Evolutionary conservation across 371 early-diverging fungal genomes (phyloP).

Genomic region (Apophysomyces variabilis): DNA sequence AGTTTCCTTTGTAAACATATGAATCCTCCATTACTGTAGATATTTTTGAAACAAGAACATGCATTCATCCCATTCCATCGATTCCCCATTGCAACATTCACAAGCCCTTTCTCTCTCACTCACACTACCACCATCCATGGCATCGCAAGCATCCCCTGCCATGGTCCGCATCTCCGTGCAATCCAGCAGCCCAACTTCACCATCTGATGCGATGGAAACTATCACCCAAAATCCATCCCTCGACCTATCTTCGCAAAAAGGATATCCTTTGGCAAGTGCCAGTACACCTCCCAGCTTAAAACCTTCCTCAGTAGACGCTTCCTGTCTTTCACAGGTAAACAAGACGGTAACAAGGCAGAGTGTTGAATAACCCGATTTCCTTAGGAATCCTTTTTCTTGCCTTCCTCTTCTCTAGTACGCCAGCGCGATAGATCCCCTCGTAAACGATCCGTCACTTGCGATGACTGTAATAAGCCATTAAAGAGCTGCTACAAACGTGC

Average conservation of each 20-base stretch:
- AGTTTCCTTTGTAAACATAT: background rate
- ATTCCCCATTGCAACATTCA: slow-evolving; percentile 1
- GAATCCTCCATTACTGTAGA: slow-evolving; percentile 2
- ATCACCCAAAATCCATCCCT: background rate
- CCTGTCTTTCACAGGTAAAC: background rate
- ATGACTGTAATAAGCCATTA: slow-evolving; percentile 3
- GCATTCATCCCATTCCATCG: slow-evolving; percentile 6
- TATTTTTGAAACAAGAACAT: slow-evolving; percentile 4
- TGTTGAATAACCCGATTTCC: background rate
- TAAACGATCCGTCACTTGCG: slow-evolving; percentile 13
- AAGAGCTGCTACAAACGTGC: slow-evolving; percentile 15
- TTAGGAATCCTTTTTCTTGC: slow-evolving; percentile 5
- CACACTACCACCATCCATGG: slow-evolving; percentile 2
- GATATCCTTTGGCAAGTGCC: slow-evolving; percentile 22
- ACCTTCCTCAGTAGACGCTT: slow-evolving; percentile 10
- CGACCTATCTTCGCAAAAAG: background rate
- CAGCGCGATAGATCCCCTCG: background rate
- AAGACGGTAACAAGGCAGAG: slow-evolving; percentile 6
- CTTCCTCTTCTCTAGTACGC: background rate
- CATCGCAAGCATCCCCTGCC: background rate
- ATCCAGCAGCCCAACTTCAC: background rate
- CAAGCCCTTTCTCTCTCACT: slow-evolving; percentile 1
- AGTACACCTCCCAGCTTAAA: slow-evolving; percentile 27
- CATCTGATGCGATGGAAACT: background rate
- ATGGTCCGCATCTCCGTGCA: slow-evolving; percentile 1